phyloP scores from a whole-genome alignment of 441 rosid species.

The Brassica hybrid region DNA sequence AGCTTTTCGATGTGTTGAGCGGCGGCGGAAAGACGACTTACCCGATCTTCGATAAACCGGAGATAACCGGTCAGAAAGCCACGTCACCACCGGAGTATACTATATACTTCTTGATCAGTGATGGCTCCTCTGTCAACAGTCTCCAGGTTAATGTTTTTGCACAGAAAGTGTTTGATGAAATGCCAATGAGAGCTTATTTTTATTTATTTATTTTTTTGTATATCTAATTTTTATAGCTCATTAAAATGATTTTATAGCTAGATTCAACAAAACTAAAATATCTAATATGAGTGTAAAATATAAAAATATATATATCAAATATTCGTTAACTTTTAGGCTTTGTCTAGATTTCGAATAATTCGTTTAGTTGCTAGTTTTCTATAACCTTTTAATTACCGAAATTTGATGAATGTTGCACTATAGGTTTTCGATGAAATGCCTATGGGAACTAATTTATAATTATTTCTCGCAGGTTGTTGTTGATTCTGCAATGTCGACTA shows the following conservation, averaged over 20 bases:
- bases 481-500: slow-evolving; percentile 57
- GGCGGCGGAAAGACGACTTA: slow-evolving; percentile 43
- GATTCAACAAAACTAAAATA: too few species aligned
- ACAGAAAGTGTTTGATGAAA: slow-evolving; percentile 19
- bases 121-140: slow-evolving; percentile 69
- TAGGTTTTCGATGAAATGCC: too few species aligned
- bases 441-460: too few species aligned
- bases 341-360: too few species aligned
- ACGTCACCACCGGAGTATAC: slow-evolving; percentile 44
- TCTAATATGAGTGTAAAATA: too few species aligned
- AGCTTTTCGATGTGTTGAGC: slow-evolving; percentile 61
- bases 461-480: slow-evolving; percentile 64
- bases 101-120: slow-evolving; percentile 58
- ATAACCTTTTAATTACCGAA: too few species aligned
- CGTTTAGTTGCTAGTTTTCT: too few species aligned
- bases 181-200: slow-evolving; percentile 7
- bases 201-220: background rate
- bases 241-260: too few species aligned
- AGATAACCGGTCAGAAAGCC: slow-evolving; percentile 36
- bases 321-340: too few species aligned
- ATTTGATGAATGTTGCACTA: too few species aligned
- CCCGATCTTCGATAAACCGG: slow-evolving; percentile 53
- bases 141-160: slow-evolving; percentile 57
- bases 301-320: too few species aligned
- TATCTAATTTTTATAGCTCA: too few species aligned